Evolutionary conservation across 2,329 filamentous ascomycete species (phyloP).

Genomic region (Colletotrichum lupini): DNA sequence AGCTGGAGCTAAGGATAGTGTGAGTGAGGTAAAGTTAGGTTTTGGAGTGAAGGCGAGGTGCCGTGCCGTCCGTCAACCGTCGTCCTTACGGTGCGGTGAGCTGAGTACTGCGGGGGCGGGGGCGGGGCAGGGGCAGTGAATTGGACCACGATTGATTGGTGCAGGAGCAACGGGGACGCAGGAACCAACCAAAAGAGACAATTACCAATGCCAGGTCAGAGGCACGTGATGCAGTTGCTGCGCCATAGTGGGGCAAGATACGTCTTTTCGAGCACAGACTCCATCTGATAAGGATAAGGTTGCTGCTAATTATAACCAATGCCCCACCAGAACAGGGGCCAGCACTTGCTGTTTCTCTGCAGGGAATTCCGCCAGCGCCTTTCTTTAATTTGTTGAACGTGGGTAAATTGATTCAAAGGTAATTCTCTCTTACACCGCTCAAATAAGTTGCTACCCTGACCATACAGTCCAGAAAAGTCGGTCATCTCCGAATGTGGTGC

Average conservation of each 20-base stretch:
- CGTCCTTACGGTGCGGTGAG: conserved; percentile 3
- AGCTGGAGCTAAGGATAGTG: background rate
- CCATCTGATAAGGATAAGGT: conserved; percentile 23
- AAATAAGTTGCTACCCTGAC: background rate
- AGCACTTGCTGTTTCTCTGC: background rate
- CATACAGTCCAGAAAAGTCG: background rate
- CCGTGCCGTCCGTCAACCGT: conserved; percentile 1
- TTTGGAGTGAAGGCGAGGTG: conserved; percentile 1
- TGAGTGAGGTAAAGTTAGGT: background rate
- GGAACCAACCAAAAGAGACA: background rate
- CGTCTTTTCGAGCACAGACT: conserved; percentile 8
- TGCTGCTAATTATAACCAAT: background rate
- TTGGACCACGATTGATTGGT: background rate
- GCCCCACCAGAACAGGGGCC: too few relatives aligned
- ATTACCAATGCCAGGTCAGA: background rate
- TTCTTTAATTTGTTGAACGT: too few relatives aligned
- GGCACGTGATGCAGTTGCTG: conserved; percentile 19
- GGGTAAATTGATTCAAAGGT: too few relatives aligned
- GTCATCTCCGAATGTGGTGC: too few relatives aligned
- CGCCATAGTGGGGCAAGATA: background rate
- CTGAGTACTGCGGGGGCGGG: conserved; percentile 3
- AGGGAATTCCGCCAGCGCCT: background rate
- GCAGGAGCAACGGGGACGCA: background rate
- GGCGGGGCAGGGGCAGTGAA: conserved; percentile 4
- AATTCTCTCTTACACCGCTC: background rate